Evolutionary conservation across 768 basidiomycete genomes (phyloP).

Genomic region (Krasilnikovozyma curviuscula): DNA sequence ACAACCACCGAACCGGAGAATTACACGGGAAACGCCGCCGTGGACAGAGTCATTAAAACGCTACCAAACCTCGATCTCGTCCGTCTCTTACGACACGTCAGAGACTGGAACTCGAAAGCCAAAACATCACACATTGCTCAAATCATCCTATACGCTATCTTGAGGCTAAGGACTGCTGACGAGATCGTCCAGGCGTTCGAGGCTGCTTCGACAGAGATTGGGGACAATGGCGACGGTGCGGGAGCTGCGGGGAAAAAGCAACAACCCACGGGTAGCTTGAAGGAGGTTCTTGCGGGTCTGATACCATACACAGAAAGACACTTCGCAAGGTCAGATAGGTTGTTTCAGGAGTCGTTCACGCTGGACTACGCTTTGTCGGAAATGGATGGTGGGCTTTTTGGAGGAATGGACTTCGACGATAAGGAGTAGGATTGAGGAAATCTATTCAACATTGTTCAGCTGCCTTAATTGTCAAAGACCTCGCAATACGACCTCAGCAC

Average conservation of each 20-base stretch:
- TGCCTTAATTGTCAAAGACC: no score
- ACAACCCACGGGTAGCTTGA: constrained; percentile 27
- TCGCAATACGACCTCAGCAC: no score
- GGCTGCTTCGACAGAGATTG: constrained; percentile 7
- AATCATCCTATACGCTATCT: constrained; percentile 53
- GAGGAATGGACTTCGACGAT: background rate
- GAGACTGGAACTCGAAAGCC: constrained; percentile 92
- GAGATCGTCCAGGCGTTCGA: constrained; percentile 52
- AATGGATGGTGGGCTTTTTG: constrained; percentile 12
- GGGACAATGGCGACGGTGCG: constrained; percentile 9
- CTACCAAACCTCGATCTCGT: constrained; percentile 56
- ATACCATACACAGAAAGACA: constrained; percentile 93
- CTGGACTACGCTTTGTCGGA: constrained; percentile 41
- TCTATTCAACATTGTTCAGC: no score
- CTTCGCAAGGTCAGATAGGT: constrained; percentile 57
- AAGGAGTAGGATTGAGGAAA: no score
- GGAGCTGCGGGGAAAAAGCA: constrained; percentile 13
- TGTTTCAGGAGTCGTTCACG: constrained; percentile 88
- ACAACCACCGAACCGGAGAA: constrained; percentile 18
- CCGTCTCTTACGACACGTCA: constrained; percentile 57
- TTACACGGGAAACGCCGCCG: constrained; percentile 43
- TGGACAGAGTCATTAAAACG: constrained; percentile 64
- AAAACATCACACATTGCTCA: constrained; percentile 73
- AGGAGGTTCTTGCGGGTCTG: constrained; percentile 63
- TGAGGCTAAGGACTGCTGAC: constrained; percentile 56